A percentile compares a stretch with the other conserved stretches of the same genome.
Evolutionary conservation across 768 basidiomycete genomes (phyloP).

Genomic region (Leccinum obscurum): DNA sequence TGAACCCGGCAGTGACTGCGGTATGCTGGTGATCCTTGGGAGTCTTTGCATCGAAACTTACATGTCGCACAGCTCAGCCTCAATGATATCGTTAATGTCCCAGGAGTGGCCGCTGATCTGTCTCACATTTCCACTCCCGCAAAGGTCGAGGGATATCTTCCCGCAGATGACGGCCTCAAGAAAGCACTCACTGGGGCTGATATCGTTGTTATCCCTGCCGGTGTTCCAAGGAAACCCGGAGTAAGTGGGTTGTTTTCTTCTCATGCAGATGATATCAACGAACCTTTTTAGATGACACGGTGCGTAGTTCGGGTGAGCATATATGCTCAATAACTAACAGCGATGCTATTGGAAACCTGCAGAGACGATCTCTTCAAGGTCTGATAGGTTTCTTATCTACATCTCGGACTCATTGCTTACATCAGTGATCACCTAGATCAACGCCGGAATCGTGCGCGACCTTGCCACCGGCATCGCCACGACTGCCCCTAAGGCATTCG

Average conservation of each 20-base stretch:
- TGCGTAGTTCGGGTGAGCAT: conserved; percentile 24
- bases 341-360: conserved; percentile 6
- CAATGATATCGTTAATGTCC: conserved; percentile 97
- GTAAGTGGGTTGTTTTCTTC: conserved; percentile 45
- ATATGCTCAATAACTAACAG: conserved; percentile 11
- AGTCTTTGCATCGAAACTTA: neutral
- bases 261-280: neutral
- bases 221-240: conserved; percentile 93
- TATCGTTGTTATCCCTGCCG: conserved; percentile 93
- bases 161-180: conserved; percentile 78
- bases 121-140: conserved; percentile 91
- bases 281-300: conserved; percentile 49
- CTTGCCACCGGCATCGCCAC: conserved; percentile 89
- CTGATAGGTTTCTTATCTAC: conserved; percentile 13
- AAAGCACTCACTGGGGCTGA: conserved; percentile 84
- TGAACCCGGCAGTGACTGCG: conserved; percentile 77
- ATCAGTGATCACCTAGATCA: conserved; percentile 60
- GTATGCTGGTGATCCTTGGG: conserved; percentile 36
- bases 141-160: conserved; percentile 79
- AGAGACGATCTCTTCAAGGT: conserved; percentile 98
- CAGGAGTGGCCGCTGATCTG: conserved; percentile 93
- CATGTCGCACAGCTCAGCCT: conserved; percentile 62
- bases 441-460: conserved; percentile 94
- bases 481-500: conserved; percentile 81
- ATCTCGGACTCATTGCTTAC: conserved; percentile 1